phyloP scores from a whole-genome alignment of 257 asterid genomes.

The Schizonepeta tenuifolia region DNA sequence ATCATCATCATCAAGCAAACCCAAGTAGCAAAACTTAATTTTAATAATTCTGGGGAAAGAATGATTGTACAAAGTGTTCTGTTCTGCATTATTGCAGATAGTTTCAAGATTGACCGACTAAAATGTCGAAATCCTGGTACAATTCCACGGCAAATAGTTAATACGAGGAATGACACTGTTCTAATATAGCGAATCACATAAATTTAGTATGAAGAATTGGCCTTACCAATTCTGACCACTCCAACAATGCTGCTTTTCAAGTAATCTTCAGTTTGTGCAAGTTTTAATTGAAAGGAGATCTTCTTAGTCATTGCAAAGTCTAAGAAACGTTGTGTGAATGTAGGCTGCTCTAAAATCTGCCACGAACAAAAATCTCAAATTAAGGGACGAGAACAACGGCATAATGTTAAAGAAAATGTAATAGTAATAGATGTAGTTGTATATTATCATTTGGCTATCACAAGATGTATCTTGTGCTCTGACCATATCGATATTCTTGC shows the following conservation, averaged over 20 bases:
- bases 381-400: background rate
- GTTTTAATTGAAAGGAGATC: conserved; percentile 26
- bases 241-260: conserved; percentile 17
- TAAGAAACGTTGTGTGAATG: conserved; percentile 17
- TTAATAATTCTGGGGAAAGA: background rate
- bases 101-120: conserved; percentile 7
- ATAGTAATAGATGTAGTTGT: background rate
- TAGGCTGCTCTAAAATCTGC: conserved; percentile 47
- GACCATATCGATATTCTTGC: background rate
- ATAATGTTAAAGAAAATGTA: background rate
- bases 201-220: conserved; percentile 26
- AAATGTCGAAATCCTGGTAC: conserved; percentile 23
- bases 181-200: background rate
- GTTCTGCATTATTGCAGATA: conserved; percentile 31
- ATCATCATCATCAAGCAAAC: conserved; percentile 13
- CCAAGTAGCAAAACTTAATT: background rate
- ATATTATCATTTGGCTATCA: background rate
- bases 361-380: background rate
- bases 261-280: conserved; percentile 22
- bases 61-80: conserved; percentile 25
- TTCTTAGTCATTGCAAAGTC: conserved; percentile 12
- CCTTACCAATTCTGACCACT: conserved; percentile 24
- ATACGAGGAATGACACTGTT: conserved; percentile 12
- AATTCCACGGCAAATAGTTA: conserved; percentile 19
- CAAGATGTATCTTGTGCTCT: background rate